phyloP scores from a whole-genome alignment of 257 asterid species.

The Ophiorrhiza pumila region DNA sequence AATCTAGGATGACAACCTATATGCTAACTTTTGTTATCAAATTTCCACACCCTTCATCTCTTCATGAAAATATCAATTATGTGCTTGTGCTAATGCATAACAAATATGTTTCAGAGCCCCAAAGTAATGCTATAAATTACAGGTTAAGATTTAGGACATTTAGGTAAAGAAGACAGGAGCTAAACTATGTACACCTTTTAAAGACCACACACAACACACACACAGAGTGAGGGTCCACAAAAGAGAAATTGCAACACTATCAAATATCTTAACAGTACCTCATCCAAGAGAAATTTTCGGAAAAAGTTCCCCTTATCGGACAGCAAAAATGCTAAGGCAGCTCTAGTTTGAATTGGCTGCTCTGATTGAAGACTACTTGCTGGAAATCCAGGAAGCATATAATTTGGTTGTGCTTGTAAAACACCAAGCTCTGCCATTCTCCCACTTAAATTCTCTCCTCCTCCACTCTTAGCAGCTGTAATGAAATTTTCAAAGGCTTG shows the following conservation, averaged over 20 bases:
- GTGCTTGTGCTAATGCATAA: background rate
- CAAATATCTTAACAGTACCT: constrained; percentile 49
- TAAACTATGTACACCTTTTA: background rate
- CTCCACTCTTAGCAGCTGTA: constrained; percentile 98
- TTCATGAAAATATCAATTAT: background rate
- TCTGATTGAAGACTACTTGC: constrained; percentile 34
- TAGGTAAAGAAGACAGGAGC: background rate
- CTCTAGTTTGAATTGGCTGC: constrained; percentile 88
- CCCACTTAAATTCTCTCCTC: constrained; percentile 87
- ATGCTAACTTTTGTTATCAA: background rate
- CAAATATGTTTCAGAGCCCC: background rate
- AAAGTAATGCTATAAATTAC: no score
- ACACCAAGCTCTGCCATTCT: constrained; percentile 98
- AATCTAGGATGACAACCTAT: background rate
- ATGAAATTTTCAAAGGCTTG: constrained; percentile 98
- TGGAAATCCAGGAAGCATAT: constrained; percentile 38
- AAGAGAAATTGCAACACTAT: background rate
- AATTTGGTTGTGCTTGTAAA: constrained; percentile 51
- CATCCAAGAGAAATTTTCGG: constrained; percentile 88
- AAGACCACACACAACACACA: no score
- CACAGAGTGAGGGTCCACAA: background rate
- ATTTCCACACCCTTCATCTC: background rate
- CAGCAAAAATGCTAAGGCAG: constrained; percentile 82
- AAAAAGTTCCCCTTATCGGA: constrained; percentile 95
- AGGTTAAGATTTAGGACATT: background rate